These are phyloP conservation scores for Coniella lustricola DNA, from an alignment of 2,329 filamentous ascomycete genomes.

Conservation along the genomic window DNA sequence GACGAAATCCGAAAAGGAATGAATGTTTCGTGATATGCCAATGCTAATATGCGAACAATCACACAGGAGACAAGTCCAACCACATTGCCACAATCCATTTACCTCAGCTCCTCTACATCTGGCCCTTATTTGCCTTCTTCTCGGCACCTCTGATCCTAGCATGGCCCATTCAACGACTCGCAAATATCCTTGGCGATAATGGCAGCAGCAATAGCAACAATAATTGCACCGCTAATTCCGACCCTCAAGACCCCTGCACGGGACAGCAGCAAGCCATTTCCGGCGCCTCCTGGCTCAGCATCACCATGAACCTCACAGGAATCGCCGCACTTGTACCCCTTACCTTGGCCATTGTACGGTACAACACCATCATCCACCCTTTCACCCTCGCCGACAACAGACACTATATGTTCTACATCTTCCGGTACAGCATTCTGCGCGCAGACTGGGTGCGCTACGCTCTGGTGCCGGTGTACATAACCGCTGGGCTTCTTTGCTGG, in stretches of 20 bases:
- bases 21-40: too few species aligned
- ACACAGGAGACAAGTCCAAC: constrained; percentile 80
- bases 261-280: not conserved
- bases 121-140: constrained; percentile 85
- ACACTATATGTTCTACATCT: constrained; percentile 96
- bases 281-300: constrained; percentile 19
- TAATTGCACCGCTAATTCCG: not conserved
- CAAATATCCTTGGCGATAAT: constrained; percentile 8
- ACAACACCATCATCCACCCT: constrained; percentile 90
- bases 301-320: constrained; percentile 28
- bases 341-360: constrained; percentile 47
- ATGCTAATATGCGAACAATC: constrained; percentile 25
- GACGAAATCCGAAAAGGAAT: too few species aligned
- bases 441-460: constrained; percentile 58
- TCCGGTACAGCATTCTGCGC: constrained; percentile 70
- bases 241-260: too few species aligned
- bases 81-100: constrained; percentile 85
- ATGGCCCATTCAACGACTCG: constrained; percentile 32
- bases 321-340: constrained; percentile 7
- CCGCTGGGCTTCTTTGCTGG: constrained; percentile 63
- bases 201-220: too few species aligned
- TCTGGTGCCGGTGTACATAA: constrained; percentile 62
- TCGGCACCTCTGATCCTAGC: constrained; percentile 70
- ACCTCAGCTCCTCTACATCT: constrained; percentile 91
- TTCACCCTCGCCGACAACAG: constrained; percentile 95